Conservation (phyloP, 108 stramenopile genomes). For the Discostella pseudostelligera region DNA sequence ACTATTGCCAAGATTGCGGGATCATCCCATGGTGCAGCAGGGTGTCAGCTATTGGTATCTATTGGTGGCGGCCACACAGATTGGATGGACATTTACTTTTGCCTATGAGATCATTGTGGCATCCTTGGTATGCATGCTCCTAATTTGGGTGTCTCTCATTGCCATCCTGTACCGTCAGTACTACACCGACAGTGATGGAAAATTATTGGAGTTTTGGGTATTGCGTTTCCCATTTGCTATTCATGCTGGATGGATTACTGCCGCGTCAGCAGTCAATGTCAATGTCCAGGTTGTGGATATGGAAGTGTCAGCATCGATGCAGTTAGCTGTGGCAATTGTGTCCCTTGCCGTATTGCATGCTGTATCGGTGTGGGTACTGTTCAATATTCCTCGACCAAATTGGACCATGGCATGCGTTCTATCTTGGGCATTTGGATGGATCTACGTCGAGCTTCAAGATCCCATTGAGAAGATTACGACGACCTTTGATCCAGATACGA, state of each 20-base stretch:
- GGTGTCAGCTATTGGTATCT: conserved; percentile 66
- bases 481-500: conserved; percentile 40
- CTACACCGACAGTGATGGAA: conserved; percentile 22
- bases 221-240: conserved; percentile 79
- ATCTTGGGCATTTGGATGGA: conserved; percentile 69
- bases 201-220: conserved; percentile 53
- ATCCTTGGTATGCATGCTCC: conserved; percentile 64
- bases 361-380: conserved; percentile 55
- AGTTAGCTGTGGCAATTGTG: conserved; percentile 53
- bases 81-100: conserved; percentile 72
- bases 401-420: conserved; percentile 64
- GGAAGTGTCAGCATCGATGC: conserved; percentile 32
- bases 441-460: conserved; percentile 48
- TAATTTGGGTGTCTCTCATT: conserved; percentile 47
- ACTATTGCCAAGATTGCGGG: conserved; percentile 42
- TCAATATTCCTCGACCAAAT: conserved; percentile 33
- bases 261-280: conserved; percentile 73
- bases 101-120: conserved; percentile 54
- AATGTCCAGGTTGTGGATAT: conserved; percentile 64
- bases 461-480: conserved; percentile 53
- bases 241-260: conserved; percentile 83
- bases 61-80: conserved; percentile 53
- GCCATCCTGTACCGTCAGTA: conserved; percentile 38
- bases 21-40: conserved; percentile 39
- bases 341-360: conserved; percentile 54